Evolutionary conservation across 805 yeast genomes (phyloP), one percentile per base, ranked within the genome.

Genomic region (Schwanniomyces occidentalis): DNA sequence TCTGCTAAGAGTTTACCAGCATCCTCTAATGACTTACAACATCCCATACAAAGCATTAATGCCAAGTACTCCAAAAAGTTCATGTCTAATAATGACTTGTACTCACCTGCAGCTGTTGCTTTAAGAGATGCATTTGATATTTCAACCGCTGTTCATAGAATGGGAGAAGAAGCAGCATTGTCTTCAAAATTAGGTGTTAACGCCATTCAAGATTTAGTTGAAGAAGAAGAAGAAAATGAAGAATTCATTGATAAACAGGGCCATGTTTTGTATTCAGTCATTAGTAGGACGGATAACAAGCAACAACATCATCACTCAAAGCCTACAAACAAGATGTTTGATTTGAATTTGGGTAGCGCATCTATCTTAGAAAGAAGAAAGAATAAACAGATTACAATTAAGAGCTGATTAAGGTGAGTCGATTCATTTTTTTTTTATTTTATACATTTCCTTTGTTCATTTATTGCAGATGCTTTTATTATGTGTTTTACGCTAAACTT

Each of bases 111-210:
- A 2, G 88, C 89, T 1, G 83, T 80, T 31, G 87, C 88, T 0
- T 72, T 87, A 60, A 79, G 86, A 45, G 95, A 87, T 49, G 95
- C 90, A 8, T 87, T 87, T 57, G 95, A 87, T 50, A 79, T 87
- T 6, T 80, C 89, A 18, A 83, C 87, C 32, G 95, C 95, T 5
- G 88, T 87, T 12, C 91, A 86, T 53, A 78, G 95, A 49, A 73
- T 75, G 65, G 88, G 83, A 33, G 85, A 80, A 52, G 90, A 83
- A 46, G 68, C 71, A 6, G 70, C 74, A 6, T 52, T 64, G 30
- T 45, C 58, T 10, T 41, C 41, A 21, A 46, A 41, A 25, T 26
- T 43, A 17, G 37, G 39, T 18, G 44, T 41, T 6, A 32, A 34
- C n/a, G 37, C 46, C 16, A 48, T 49, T 24, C 48, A 53, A 17